A percentile compares a stretch with the other conserved stretches of the same genome.
These are phyloP conservation scores for Cercospora sp. DNA, from an alignment of 2,329 filamentous ascomycete genomes.

Conservation along the genomic window DNA sequence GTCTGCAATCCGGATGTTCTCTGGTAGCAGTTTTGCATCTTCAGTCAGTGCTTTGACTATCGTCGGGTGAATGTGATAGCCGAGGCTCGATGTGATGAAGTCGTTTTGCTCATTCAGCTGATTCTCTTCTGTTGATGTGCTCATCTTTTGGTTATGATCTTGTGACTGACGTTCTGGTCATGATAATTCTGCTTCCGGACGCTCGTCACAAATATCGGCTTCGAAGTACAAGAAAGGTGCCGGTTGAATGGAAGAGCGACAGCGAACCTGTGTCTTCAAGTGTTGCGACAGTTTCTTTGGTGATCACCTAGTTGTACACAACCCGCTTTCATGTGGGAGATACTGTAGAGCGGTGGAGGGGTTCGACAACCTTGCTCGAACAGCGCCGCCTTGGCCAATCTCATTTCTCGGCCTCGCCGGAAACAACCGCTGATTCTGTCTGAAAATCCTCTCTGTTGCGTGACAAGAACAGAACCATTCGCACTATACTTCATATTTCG, in stretches of 20 bases:
- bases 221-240: background rate
- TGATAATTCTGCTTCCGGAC: background rate
- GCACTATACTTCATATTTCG: background rate
- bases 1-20: conserved; percentile 14
- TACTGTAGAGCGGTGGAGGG: background rate
- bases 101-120: conserved; percentile 21
- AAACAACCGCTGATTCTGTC: background rate
- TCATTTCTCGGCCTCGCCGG: background rate
- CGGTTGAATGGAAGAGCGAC: background rate
- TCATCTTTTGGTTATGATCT: background rate
- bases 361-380: background rate
- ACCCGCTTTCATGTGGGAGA: background rate
- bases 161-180: background rate
- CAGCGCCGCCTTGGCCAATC: background rate
- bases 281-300: background rate
- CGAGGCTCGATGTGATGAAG: conserved; percentile 21
- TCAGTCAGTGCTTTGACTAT: conserved; percentile 13
- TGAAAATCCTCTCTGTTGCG: no score
- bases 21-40: background rate
- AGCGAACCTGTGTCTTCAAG: background rate
- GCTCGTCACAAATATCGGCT: background rate
- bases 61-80: conserved; percentile 22
- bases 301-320: background rate
- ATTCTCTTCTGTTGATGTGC: conserved; percentile 1
- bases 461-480: background rate